Evolutionary conservation across 345 rosid species (phyloP), one percentile per base, ranked within the genome.

Genomic region (Lepidium sativum): DNA sequence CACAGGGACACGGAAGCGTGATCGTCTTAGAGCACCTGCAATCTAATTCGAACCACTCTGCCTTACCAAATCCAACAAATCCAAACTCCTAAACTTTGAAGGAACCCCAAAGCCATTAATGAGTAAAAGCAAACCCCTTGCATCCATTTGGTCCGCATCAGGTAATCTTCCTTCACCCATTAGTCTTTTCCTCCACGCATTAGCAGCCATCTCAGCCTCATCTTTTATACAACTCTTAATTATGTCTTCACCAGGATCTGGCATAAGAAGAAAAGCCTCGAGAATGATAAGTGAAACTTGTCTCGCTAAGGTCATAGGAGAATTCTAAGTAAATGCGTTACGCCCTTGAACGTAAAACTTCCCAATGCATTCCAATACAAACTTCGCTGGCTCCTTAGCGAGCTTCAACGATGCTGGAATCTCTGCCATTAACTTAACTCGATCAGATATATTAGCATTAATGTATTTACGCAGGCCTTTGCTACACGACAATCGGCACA

Each of bases 61-160:
- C 21, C 54, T 55, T 68, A 87, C 35, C 84, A 90, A 80, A 77
- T 79, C 75, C 79, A 81, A 72, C 51, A 91, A 40, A 69, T 91
- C 95, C 39, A 74, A 70, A 53, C 23, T 55, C 45, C 40, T 64
- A 32, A 87, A 87, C n/a, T 10, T 64, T 2, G 51, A 65, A 0
- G 97, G 96, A 59, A 91, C 77, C 21, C 91, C 97, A 48, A 73
- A 91, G 73, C 81, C 75, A 59, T 85, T 82, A 47, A 87, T 41
- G 1, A 84, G 69, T 16, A 87, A 70, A 61, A 91, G 84, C 83
- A 91, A 80, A 53, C 91, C 96, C 67, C 82, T 78, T 8, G 92
- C 86, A 65, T 91, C 97, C 54, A 68, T 45, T 60, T 69, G 75
- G 33, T 69, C 47, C 3, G 88, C 91, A 13, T 41, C 74, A 38